Percentiles rank a stretch among this genome's conserved stretches.
These are phyloP conservation scores for Taiwanofungus camphoratus DNA, from an alignment of 1,284 basidiomycete species.

Conservation along the genomic window DNA sequence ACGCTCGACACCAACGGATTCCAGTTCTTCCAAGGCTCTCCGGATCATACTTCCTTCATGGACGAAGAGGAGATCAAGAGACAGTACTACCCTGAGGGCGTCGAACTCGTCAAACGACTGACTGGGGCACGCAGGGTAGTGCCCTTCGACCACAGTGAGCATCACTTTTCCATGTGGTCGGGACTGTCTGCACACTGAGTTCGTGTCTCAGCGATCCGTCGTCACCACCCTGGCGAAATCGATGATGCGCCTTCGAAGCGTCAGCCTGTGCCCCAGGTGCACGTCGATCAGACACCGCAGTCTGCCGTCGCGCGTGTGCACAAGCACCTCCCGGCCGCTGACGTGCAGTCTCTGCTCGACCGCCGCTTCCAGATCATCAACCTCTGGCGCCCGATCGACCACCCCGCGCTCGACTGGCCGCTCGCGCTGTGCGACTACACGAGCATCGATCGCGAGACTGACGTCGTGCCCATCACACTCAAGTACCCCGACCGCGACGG, in stretches of 20 bases:
- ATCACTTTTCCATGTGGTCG: neutral
- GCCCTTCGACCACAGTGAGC: conserved; percentile 58
- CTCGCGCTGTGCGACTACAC: conserved; percentile 53
- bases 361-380: conserved; percentile 59
- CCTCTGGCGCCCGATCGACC: conserved; percentile 56
- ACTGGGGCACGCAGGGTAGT: conserved; percentile 53
- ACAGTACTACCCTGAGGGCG: conserved; percentile 53
- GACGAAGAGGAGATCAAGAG: conserved; percentile 41
- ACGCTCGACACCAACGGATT: conserved; percentile 50
- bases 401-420: conserved; percentile 48
- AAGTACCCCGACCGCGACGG: conserved; percentile 46
- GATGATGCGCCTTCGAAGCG: conserved; percentile 34
- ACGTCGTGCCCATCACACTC: conserved; percentile 41
- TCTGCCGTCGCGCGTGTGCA: conserved; percentile 42
- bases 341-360: conserved; percentile 35
- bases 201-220: conserved; percentile 34
- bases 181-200: neutral
- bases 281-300: conserved; percentile 45
- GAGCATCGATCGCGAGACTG: conserved; percentile 38
- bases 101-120: conserved; percentile 47
- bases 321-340: conserved; percentile 40
- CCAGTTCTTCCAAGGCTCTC: conserved; percentile 36
- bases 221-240: conserved; percentile 29
- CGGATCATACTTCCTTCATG: conserved; percentile 33
- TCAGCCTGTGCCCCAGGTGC: conserved; percentile 40